A percentile compares a stretch with the other conserved stretches of the same genome.
phyloP scores from a whole-genome alignment of 352 stramenopile genomes.

The Hyphochytrium catenoides region DNA sequence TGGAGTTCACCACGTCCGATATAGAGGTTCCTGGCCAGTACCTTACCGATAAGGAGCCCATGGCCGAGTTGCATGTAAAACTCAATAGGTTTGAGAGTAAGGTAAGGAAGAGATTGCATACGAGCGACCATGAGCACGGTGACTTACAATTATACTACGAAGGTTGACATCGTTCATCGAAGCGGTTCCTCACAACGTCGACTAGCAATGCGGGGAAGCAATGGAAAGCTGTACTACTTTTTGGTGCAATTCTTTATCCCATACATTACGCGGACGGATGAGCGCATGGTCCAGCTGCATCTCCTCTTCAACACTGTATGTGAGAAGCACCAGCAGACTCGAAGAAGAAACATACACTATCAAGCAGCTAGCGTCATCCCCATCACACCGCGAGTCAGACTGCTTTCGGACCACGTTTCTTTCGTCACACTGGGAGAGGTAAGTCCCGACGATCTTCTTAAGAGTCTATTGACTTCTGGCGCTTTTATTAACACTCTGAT shows the following conservation, averaged over 20 bases:
- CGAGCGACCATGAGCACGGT: constrained; percentile 9
- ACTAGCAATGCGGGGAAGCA: constrained; percentile 59
- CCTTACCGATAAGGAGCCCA: constrained; percentile 62
- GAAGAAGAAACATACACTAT: constrained; percentile 61
- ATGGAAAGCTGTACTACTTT: constrained; percentile 67
- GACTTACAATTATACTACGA: no score
- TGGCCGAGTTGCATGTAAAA: constrained; percentile 68
- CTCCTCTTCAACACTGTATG: constrained; percentile 60
- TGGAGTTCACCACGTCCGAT: constrained; percentile 53
- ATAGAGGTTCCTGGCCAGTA: constrained; percentile 78
- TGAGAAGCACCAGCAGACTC: constrained; percentile 55
- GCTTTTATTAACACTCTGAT: not conserved
- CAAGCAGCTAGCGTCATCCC: constrained; percentile 72
- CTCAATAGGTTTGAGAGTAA: constrained; percentile 66
- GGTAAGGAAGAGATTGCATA: not conserved
- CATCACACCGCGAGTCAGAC: constrained; percentile 60
- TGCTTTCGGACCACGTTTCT: constrained; percentile 56
- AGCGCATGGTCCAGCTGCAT: constrained; percentile 81
- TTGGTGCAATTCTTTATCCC: constrained; percentile 75
- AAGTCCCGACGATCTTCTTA: constrained; percentile 4
- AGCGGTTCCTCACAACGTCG: constrained; percentile 73
- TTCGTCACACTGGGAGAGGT: constrained; percentile 55
- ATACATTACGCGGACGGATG: constrained; percentile 74
- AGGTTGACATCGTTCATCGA: constrained; percentile 46
- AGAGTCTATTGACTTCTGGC: not conserved